Evolutionary conservation across 2,329 filamentous ascomycete species (phyloP), one percentile per base, ranked within the genome.

Genomic region (Onygenales sp.): DNA sequence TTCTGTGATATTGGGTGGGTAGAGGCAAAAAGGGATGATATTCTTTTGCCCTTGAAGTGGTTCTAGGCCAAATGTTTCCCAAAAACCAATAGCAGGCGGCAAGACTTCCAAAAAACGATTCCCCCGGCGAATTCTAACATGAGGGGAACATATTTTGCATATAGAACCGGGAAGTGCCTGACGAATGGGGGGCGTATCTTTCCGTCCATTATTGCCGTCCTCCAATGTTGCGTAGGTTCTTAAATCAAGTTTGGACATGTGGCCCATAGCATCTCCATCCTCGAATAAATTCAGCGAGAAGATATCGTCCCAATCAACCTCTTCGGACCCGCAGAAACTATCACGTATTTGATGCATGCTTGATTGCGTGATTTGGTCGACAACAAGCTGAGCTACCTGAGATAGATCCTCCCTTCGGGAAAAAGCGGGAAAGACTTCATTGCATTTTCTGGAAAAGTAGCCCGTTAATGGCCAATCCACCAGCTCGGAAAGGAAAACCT

Each of bases 41-140:
- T 83, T 73, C 61, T 84, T 84, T 1, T 72, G 55, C 1, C 79
- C 77, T 61, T 73, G 75, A 40, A 74, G 72, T 36, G 82, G 82
- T 42, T 77, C 75, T 8, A 85, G 67, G 14, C 78, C 79, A 42
- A 84, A 74, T 1, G 78, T 74, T 57, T 84, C 80, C 82, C 82
- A 84, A 59, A 84, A 84, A 2, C 72, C 67, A 48, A 83, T 62
- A 4, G 80, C 77, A 7, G 80, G 71, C 3, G 80, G 77, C 11
- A 82, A 69, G 49, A 81, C 67, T 57, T 82, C 79, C 63, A 81
- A 73, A 6, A 68, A 71, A 39, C 72, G 71, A 40, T 78, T 76
- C 7, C 74, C 75, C 34, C 81, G 76, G 51, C 75, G 76, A 10
- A 84, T 67, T 39, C 76, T 74, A 34, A 85, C 61, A 60, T 80